These are phyloP conservation scores for Fusarium sp. DNA, from an alignment of 2,329 filamentous ascomycete genomes.

Conservation along the genomic window DNA sequence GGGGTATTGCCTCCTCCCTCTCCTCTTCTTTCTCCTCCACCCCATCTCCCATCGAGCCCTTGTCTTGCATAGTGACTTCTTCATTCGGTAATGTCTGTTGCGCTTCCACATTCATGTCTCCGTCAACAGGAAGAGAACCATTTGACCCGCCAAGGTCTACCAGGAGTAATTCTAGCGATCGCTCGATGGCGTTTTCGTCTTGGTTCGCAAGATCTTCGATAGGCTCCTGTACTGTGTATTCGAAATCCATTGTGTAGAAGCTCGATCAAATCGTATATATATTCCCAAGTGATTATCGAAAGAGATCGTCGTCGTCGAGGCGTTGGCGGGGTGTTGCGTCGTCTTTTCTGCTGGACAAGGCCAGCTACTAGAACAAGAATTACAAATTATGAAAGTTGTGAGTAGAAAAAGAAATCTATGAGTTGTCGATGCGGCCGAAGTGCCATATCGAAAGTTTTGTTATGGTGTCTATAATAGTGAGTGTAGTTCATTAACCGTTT, in stretches of 20 bases:
- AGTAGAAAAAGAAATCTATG: background rate
- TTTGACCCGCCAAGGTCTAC: conserved; percentile 6
- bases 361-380: background rate
- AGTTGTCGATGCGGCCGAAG: background rate
- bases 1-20: background rate
- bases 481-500: conserved; percentile 15
- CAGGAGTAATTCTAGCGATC: conserved; percentile 15
- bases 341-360: background rate
- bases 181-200: conserved; percentile 14
- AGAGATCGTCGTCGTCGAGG: conserved; percentile 3
- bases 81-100: background rate
- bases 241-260: conserved; percentile 30
- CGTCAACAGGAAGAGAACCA: background rate
- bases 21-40: background rate
- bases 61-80: background rate
- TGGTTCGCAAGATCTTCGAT: background rate
- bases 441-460: conserved; percentile 6
- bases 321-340: conserved; percentile 2
- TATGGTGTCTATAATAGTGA: background rate
- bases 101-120: background rate
- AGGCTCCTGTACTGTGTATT: conserved; percentile 18
- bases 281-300: background rate
- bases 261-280: conserved; percentile 3
- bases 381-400: background rate
- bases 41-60: background rate